A percentile compares a stretch with the other conserved stretches of the same genome.
Evolutionary conservation across 371 early-diverging fungal species (phyloP).

Genomic region (Zychaea mexicana): DNA sequence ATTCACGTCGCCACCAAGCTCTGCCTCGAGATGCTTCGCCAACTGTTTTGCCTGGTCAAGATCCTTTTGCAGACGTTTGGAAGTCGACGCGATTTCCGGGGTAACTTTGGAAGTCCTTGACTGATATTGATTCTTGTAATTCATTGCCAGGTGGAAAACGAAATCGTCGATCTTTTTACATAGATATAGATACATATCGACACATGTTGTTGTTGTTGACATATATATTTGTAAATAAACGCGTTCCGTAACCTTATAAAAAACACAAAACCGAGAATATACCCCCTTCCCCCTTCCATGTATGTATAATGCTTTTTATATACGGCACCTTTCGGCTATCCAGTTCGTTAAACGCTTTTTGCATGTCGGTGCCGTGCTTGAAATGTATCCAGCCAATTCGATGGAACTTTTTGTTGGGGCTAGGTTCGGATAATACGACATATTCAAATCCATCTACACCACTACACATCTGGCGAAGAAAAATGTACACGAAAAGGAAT

Average conservation of each 20-base stretch:
- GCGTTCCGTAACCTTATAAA: no score
- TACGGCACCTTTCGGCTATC: constrained; percentile 51
- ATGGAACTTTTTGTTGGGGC: constrained; percentile 79
- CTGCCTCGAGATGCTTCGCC: constrained; percentile 63
- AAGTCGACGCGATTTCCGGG: constrained; percentile 62
- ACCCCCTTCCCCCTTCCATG: neutral
- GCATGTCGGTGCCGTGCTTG: constrained; percentile 79
- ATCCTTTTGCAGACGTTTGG: constrained; percentile 74
- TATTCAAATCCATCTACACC: constrained; percentile 79
- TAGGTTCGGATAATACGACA: constrained; percentile 89
- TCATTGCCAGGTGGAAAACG: constrained; percentile 72
- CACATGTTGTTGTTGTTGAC: no score
- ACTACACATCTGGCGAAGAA: constrained; percentile 58
- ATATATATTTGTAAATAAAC: neutral
- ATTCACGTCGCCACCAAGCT: constrained; percentile 45
- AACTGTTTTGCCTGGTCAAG: constrained; percentile 60
- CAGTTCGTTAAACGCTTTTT: constrained; percentile 66
- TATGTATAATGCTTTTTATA: neutral
- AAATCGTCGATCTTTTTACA: constrained; percentile 71
- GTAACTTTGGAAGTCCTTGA: constrained; percentile 57
- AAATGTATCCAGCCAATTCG: constrained; percentile 95
- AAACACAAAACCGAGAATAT: no score
- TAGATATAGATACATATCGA: neutral
- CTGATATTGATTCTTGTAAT: constrained; percentile 51
- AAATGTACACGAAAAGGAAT: no score